Base-by-base conservation (phyloP, 306 rosid species). In the Gastrolobium villosum region DNA sequence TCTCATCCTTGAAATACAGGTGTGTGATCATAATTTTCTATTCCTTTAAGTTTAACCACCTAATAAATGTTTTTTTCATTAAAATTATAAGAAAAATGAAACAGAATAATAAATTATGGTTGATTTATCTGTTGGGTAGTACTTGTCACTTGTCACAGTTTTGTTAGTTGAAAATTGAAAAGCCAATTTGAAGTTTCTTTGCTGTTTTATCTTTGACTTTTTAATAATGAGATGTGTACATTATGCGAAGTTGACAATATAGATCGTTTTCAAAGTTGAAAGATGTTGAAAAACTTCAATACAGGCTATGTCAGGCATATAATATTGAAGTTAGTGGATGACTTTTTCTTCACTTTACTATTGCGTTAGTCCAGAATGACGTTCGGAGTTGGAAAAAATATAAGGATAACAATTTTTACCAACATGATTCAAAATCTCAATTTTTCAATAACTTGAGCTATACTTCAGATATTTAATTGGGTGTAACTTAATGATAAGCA, bases 1-100 rank as follows among this genome's bases (percentile, higher is more conserved):
- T 50, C 88, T 87, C 70, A 62, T 87, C 72, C 90, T 87, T 61
- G 88, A 84, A 80, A 84, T 87, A 2, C 90, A 87, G 90, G 90
- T 87, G 4, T 6, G 36, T 62, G 3, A 9, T 59, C 1, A 20
- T 34, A 50, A 2, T 3, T 2, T 76, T 76, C 10, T 35, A 8
- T 65, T 69, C 54, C 15, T 79, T 14, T 20, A 20, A 20, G 26
- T 20, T 20, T 20, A 20, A 20, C 26, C 26, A 20, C 26, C 26
- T 20, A 20, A 20, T 20, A 20, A 20, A 20, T 20, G 26, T 20
- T 20, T 20, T 20, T 20, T 20, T 20, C 26, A 20, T 1, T 20
- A 1, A 20, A 57, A 39, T 65, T 20, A 43, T 13, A 7, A 30
- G 35, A 45, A 30, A 9, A 50, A 60, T 46, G 10, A 55, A 55